Evolutionary conservation across 1,284 basidiomycete species (phyloP), one percentile per base, ranked within the genome.

Genomic region (Bjerkandera adusta): DNA sequence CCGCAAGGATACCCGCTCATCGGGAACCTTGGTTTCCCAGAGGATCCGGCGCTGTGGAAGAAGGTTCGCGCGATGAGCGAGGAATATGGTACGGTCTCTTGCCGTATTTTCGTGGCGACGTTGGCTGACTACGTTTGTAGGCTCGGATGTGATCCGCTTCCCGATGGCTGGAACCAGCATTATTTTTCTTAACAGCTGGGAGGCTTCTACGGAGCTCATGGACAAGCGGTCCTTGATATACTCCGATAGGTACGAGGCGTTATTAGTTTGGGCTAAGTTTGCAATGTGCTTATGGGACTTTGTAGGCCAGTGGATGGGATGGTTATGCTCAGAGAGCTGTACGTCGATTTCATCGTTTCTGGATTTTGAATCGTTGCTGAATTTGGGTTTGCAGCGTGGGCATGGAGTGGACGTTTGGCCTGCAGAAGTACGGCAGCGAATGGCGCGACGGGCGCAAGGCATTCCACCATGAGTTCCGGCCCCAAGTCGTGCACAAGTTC

Each of bases 111-210:
- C n/a, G n/a, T n/a, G n/a, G n/a, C n/a, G n/a, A n/a, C n/a, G n/a
- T n/a, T n/a, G n/a, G n/a, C n/a, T 30, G 18, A 4, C 11, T 16
- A 12, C 24, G 21, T 18, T 1, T 25, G 26, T 4, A 46, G 45
- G 30, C 5, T 42, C 71, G 8, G 45, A 46, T n/a, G 26, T 46
- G 3, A 37, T 46, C 3, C 35, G 32, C n/a, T 22, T 39, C 5
- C 18, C 15, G 3, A 37, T 46, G 3, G 13, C 34, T 1, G 45
- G 45, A 5, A 39, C 32, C 12, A 22, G n/a, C 16, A 33, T 46
- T 21, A 30, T 40, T 20, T 27, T 46, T 2, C 25, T 46, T 4
- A 46, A 46, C 36, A 36, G 33, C n/a, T 16, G 29, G 13, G 34
- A 40, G 20, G 45, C 45, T 12, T 36, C 36, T 2, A 16, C 13